Evolutionary conservation across 2,329 filamentous ascomycete species (phyloP).

Genomic region (Escovopsis sp.): DNA sequence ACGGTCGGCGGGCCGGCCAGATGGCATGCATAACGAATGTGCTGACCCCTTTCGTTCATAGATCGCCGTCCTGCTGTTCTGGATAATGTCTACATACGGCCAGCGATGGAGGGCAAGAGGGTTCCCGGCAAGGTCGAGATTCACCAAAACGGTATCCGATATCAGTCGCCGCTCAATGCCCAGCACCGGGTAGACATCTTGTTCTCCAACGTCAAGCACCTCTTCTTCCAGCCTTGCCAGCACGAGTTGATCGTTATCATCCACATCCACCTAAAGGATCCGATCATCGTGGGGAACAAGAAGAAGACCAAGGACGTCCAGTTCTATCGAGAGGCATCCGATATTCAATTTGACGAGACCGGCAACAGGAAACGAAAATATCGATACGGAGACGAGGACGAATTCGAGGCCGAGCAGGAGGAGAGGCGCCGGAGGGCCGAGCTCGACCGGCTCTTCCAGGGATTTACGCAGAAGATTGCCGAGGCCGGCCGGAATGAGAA

Average conservation of each 20-base stretch:
- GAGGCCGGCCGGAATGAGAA: constrained; percentile 85
- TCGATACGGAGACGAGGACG: constrained; percentile 92
- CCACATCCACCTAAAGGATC: constrained; percentile 93
- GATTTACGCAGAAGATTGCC: constrained; percentile 92
- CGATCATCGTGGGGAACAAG: constrained; percentile 91
- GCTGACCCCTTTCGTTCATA: constrained; percentile 19
- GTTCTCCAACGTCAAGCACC: constrained; percentile 95
- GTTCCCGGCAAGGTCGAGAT: constrained; percentile 94
- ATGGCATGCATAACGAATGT: too few relatives aligned
- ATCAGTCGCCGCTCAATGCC: constrained; percentile 65
- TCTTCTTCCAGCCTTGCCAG: constrained; percentile 96
- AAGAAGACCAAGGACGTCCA: constrained; percentile 99
- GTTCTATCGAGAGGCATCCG: constrained; percentile 93
- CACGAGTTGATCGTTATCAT: constrained; percentile 97
- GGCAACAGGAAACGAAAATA: constrained; percentile 97
- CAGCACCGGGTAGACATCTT: constrained; percentile 82
- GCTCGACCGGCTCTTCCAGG: constrained; percentile 89
- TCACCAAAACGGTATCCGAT: constrained; percentile 96
- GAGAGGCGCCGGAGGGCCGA: constrained; percentile 82
- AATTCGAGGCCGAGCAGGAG: constrained; percentile 97
- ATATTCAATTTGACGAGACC: constrained; percentile 97
- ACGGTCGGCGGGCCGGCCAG: too few relatives aligned
- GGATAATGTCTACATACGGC: constrained; percentile 89
- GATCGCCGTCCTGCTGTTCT: constrained; percentile 80
- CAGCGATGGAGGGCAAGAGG: constrained; percentile 90